Evolutionary conservation across 495 filamentous ascomycete species (phyloP).

Genomic region (Aspergillus cavernicola): DNA sequence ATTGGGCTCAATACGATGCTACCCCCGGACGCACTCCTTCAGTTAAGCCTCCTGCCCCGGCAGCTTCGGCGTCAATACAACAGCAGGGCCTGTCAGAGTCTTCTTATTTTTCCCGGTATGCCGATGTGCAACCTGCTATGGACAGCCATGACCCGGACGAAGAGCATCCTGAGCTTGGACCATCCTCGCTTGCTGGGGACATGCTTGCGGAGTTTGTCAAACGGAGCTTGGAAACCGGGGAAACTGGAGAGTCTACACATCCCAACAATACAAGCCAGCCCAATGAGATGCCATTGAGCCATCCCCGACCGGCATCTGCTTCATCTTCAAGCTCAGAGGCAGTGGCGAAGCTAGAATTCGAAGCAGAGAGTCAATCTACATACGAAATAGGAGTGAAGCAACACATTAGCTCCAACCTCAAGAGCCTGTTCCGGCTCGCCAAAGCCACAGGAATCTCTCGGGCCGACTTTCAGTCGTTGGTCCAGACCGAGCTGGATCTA

Average conservation of each 20-base stretch:
- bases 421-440: slow-evolving; percentile 81
- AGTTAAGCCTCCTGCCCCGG: slow-evolving; percentile 58
- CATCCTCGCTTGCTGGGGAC: slow-evolving; percentile 53
- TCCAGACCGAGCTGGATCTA: slow-evolving; percentile 76
- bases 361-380: slow-evolving; percentile 59
- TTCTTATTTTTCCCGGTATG: slow-evolving; percentile 82
- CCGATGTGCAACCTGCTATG: slow-evolving; percentile 83
- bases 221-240: slow-evolving; percentile 19
- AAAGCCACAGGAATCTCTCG: slow-evolving; percentile 75
- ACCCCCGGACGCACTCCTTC: slow-evolving; percentile 76
- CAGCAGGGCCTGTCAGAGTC: slow-evolving; percentile 30
- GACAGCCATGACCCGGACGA: slow-evolving; percentile 81
- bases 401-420: slow-evolving; percentile 82
- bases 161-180: slow-evolving; percentile 45
- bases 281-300: slow-evolving; percentile 30
- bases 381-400: slow-evolving; percentile 81
- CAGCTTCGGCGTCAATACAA: slow-evolving; percentile 11
- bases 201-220: slow-evolving; percentile 38
- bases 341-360: slow-evolving; percentile 64
- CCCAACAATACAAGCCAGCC: slow-evolving; percentile 24
- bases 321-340: slow-evolving; percentile 55
- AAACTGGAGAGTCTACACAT: slow-evolving; percentile 14
- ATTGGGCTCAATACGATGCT: slow-evolving; percentile 92
- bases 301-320: slow-evolving; percentile 45
- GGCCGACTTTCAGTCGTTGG: slow-evolving; percentile 76